A percentile compares a stretch with the other conserved stretches of the same genome.
phyloP scores from a whole-genome alignment of 768 basidiomycete species.

The Steccherinum ochraceum region DNA sequence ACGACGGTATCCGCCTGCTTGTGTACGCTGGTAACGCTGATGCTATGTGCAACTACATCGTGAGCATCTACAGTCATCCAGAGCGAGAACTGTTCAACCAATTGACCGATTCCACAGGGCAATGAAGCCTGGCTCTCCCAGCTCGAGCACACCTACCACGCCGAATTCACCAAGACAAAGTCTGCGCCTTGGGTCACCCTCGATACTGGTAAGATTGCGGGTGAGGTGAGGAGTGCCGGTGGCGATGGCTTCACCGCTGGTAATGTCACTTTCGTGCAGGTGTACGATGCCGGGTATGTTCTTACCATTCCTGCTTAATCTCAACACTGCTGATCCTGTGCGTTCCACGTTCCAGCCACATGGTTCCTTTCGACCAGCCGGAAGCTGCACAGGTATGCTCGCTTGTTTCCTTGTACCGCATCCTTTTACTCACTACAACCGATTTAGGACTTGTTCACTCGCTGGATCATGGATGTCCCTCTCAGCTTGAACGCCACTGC shows the following conservation, averaged over 20 bases:
- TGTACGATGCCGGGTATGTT: constrained; percentile 75
- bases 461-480: constrained; percentile 53
- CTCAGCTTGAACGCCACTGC: constrained; percentile 24
- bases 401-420: too few species aligned
- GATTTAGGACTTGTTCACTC: constrained; percentile 49
- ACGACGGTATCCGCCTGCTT: constrained; percentile 76
- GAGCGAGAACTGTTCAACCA: too few species aligned
- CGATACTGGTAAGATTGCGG: constrained; percentile 48
- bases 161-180: constrained; percentile 48
- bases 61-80: constrained; percentile 26
- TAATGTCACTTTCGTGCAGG: constrained; percentile 77
- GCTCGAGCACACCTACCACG: constrained; percentile 54
- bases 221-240: constrained; percentile 66
- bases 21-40: constrained; percentile 92
- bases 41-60: constrained; percentile 85
- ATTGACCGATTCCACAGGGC: constrained; percentile 54
- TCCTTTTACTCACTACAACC: neutral
- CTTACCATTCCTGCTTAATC: neutral
- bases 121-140: constrained; percentile 71
- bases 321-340: neutral
- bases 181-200: constrained; percentile 52
- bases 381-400: constrained; percentile 69
- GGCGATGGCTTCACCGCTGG: constrained; percentile 61
- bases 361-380: constrained; percentile 90
- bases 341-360: constrained; percentile 55